These are phyloP conservation scores for Haplographium delicatum DNA, from an alignment of 495 filamentous ascomycete genomes.

Conservation along the genomic window DNA sequence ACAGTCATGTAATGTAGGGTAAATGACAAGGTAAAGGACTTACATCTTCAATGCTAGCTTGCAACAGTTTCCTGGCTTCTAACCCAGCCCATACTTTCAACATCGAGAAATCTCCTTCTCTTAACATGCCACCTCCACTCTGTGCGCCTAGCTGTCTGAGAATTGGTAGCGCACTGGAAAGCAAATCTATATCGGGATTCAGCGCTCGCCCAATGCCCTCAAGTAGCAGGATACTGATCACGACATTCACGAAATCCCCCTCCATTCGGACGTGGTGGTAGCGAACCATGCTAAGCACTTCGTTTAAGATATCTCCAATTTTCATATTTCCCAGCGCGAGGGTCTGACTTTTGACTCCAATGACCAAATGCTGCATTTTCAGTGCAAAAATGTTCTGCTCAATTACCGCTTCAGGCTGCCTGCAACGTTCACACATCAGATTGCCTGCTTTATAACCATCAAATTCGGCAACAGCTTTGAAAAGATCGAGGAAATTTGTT, in stretches of 20 bases:
- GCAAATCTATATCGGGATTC: conserved; percentile 81
- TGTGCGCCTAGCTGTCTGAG: conserved; percentile 81
- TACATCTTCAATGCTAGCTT: conserved; percentile 83
- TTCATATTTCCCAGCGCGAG: conserved; percentile 92
- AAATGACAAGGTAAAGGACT: conserved; percentile 26
- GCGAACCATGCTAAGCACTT: conserved; percentile 89
- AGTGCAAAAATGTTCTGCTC: conserved; percentile 86
- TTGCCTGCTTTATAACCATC: conserved; percentile 94
- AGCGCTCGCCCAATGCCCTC: conserved; percentile 90
- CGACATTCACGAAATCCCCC: conserved; percentile 98
- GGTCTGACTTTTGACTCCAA: conserved; percentile 82
- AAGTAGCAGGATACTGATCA: conserved; percentile 87
- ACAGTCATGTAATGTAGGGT: not conserved
- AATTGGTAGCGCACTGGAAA: conserved; percentile 84
- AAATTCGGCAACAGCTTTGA: conserved; percentile 93
- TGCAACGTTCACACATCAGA: conserved; percentile 92
- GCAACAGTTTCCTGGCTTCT: conserved; percentile 81
- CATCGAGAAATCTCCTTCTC: conserved; percentile 83
- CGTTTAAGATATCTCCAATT: conserved; percentile 89
- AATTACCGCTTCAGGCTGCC: conserved; percentile 83
- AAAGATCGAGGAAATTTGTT: conserved; percentile 90
- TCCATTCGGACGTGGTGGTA: conserved; percentile 91
- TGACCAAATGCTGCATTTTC: conserved; percentile 93
- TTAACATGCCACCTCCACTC: conserved; percentile 60
- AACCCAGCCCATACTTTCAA: conserved; percentile 90